Evolutionary conservation across 768 basidiomycete species (phyloP).

Genomic region (Tephrocybe rancida): DNA sequence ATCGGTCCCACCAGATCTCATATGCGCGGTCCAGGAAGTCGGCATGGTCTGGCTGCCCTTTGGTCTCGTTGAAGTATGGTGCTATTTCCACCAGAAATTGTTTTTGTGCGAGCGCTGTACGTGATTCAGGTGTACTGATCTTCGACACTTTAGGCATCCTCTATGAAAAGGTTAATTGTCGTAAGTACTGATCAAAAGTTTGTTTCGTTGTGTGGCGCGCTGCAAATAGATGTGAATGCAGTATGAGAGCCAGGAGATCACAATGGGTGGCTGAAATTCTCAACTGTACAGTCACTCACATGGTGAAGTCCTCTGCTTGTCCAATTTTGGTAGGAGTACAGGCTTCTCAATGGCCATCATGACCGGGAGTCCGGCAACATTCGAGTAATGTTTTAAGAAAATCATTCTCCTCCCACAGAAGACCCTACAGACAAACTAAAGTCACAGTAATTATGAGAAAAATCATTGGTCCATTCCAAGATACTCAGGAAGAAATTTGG

Average conservation of each 20-base stretch:
- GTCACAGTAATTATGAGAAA: neutral
- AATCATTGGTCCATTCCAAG: neutral
- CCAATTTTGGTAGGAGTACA: neutral
- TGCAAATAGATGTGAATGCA: no score
- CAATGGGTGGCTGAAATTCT: neutral
- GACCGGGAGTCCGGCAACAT: neutral
- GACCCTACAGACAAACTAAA: neutral
- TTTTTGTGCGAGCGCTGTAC: no score
- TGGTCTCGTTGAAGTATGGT: neutral
- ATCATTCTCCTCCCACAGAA: neutral
- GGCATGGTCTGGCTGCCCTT: neutral
- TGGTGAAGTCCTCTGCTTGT: neutral
- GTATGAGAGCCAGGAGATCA: neutral
- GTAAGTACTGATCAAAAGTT: neutral
- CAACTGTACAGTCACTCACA: constrained; percentile 1
- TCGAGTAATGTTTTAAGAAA: neutral
- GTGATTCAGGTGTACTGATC: no score
- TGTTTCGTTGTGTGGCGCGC: neutral
- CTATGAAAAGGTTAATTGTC: no score
- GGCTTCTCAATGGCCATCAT: neutral
- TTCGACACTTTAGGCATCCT: no score
- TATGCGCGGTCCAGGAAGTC: neutral
- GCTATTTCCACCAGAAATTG: no score
- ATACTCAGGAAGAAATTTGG: neutral
- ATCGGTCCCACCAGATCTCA: neutral